phyloP scores from a whole-genome alignment of 2,329 filamentous ascomycete genomes.

The Hymenoscyphus infarciens region DNA sequence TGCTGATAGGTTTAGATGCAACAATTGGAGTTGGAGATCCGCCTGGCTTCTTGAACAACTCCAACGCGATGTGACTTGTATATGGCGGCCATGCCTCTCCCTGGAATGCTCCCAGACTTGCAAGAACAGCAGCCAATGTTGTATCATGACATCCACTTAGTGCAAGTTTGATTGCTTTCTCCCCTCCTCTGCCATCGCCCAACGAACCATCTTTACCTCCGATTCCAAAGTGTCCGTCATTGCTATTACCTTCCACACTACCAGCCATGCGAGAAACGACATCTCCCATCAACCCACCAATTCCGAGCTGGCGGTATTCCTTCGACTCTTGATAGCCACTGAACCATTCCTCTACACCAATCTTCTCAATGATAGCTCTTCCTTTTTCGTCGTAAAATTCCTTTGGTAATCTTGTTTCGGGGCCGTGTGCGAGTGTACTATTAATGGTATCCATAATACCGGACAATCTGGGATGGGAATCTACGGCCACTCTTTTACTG shows the following conservation, averaged over 20 bases:
- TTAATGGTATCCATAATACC: constrained; percentile 96
- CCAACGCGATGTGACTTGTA: constrained; percentile 86
- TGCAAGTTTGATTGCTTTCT: constrained; percentile 63
- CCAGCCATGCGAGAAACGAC: constrained; percentile 72
- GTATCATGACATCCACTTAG: constrained; percentile 91
- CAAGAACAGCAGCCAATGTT: constrained; percentile 75
- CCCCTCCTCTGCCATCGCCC: constrained; percentile 43
- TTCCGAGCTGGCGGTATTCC: constrained; percentile 87
- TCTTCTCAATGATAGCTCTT: constrained; percentile 63
- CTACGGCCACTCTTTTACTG: constrained; percentile 69
- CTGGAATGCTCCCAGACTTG: constrained; percentile 76
- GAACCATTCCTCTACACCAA: constrained; percentile 91
- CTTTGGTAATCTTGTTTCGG: constrained; percentile 70
- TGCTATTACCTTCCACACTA: constrained; percentile 54
- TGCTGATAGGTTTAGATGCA: constrained; percentile 6
- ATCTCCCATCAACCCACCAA: constrained; percentile 81
- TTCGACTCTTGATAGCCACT: constrained; percentile 75
- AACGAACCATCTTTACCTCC: constrained; percentile 37
- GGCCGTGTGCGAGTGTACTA: constrained; percentile 78
- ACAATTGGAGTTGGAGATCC: constrained; percentile 23
- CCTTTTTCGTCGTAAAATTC: constrained; percentile 83
- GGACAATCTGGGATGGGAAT: constrained; percentile 76
- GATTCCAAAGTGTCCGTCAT: constrained; percentile 50
- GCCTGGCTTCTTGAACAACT: constrained; percentile 68
- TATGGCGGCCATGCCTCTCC: constrained; percentile 82